Conservation (phyloP, 2,329 filamentous ascomycete species). For the Chrysoporthe austroafricana region DNA sequence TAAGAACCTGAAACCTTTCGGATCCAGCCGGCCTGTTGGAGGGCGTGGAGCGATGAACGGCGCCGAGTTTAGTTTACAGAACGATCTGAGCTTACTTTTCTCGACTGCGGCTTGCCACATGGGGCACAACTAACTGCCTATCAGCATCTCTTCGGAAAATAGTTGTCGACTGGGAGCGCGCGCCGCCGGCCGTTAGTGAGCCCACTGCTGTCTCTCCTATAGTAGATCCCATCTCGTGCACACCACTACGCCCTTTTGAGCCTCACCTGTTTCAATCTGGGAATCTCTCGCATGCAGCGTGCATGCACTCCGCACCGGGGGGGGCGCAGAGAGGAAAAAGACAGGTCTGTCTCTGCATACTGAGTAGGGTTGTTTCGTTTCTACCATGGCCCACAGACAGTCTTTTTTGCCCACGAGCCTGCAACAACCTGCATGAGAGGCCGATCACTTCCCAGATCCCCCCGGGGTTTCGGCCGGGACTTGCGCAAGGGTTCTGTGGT, state of each 20-base stretch:
- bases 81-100: neutral
- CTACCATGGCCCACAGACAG: neutral
- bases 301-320: neutral
- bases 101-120: neutral
- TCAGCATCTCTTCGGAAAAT: neutral
- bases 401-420: neutral
- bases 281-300: neutral
- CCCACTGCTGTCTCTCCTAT: neutral
- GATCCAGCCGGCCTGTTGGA: neutral
- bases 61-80: neutral
- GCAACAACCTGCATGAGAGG: neutral
- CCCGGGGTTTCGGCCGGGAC: neutral
- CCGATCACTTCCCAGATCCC: neutral
- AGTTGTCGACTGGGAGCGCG: neutral
- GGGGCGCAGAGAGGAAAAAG: neutral
- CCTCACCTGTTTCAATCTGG: neutral
- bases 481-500: neutral
- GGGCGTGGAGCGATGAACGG: neutral
- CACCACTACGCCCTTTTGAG: neutral
- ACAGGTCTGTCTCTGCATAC: neutral
- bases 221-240: neutral
- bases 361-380: neutral
- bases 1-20: neutral
- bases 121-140: neutral
- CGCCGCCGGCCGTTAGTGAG: neutral